These are phyloP conservation scores for Amyloporia xantha DNA, from an alignment of 768 basidiomycete species.

Conservation along the genomic window DNA sequence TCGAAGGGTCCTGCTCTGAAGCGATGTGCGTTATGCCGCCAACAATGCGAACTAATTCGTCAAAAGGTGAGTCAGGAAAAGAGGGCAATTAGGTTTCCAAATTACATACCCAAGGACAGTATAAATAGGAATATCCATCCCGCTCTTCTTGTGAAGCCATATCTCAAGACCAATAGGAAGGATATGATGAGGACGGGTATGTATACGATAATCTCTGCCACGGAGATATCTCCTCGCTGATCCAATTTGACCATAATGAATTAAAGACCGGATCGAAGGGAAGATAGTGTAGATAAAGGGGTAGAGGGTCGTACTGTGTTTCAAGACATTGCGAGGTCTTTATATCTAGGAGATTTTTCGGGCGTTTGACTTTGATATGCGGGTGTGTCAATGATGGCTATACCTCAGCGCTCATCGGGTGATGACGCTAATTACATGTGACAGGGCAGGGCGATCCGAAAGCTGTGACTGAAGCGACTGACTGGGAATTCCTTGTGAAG, in stretches of 20 bases:
- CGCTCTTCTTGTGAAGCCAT: constrained; percentile 51
- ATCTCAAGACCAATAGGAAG: constrained; percentile 38
- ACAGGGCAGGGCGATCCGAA: too few relatives aligned
- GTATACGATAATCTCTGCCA: constrained; percentile 55
- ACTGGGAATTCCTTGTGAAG: too few relatives aligned
- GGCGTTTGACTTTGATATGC: too few relatives aligned
- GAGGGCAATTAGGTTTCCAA: too few relatives aligned
- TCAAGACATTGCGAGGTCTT: too few relatives aligned
- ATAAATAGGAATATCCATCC: constrained; percentile 66
- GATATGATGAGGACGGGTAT: constrained; percentile 45
- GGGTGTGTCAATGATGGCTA: too few relatives aligned
- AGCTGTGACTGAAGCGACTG: too few relatives aligned
- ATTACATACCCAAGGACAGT: constrained; percentile 50
- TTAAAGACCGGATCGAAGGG: background rate
- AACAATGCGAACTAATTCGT: constrained; percentile 44
- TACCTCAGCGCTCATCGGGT: too few relatives aligned
- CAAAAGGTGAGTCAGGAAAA: too few relatives aligned
- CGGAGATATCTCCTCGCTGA: constrained; percentile 45
- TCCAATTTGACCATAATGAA: constrained; percentile 19
- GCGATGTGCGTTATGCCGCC: constrained; percentile 53
- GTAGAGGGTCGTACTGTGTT: too few relatives aligned
- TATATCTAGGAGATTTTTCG: too few relatives aligned
- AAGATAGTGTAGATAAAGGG: background rate
- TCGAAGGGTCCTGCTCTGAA: constrained; percentile 37
- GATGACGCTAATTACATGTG: too few relatives aligned